Evolutionary conservation across 2,329 filamentous ascomycete species (phyloP).

Genomic region (Xylaria hypoxylon): DNA sequence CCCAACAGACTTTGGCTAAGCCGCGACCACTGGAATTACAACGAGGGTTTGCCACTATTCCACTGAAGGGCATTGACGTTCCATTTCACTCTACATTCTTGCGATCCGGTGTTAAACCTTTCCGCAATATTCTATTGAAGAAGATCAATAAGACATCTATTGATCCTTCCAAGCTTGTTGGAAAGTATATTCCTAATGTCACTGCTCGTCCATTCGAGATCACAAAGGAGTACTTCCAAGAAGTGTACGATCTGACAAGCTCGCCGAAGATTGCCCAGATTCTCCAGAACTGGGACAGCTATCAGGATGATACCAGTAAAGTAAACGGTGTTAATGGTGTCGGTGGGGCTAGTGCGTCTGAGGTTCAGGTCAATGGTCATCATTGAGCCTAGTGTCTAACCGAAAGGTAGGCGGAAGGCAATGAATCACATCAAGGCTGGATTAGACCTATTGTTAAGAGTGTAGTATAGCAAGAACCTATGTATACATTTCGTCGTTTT

Average conservation of each 20-base stretch:
- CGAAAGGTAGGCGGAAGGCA: neutral
- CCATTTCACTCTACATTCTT: slow-evolving; percentile 99
- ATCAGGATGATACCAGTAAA: slow-evolving; percentile 63
- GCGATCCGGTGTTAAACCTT: slow-evolving; percentile 97
- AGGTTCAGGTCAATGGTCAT: slow-evolving; percentile 44
- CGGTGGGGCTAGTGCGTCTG: slow-evolving; percentile 52
- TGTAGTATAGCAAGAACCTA: slow-evolving; percentile 10
- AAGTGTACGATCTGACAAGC: slow-evolving; percentile 95
- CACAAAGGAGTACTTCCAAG: slow-evolving; percentile 99
- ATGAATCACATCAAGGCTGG: neutral
- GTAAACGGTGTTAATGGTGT: slow-evolving; percentile 53
- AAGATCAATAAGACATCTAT: slow-evolving; percentile 99
- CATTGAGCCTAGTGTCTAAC: slow-evolving; percentile 6
- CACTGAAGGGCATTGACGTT: slow-evolving; percentile 96
- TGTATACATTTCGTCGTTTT: slow-evolving; percentile 23
- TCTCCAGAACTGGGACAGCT: slow-evolving; percentile 87
- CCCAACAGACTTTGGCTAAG: slow-evolving; percentile 88
- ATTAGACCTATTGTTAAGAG: slow-evolving; percentile 5
- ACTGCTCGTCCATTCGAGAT: slow-evolving; percentile 95
- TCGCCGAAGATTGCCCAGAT: slow-evolving; percentile 80
- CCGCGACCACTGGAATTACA: slow-evolving; percentile 88
- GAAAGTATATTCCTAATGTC: slow-evolving; percentile 99
- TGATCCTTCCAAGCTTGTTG: slow-evolving; percentile 94
- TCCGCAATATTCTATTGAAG: slow-evolving; percentile 98
- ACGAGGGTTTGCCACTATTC: slow-evolving; percentile 96